Conservation (phyloP, 2,329 filamentous ascomycete genomes). For the Microsporum canis region DNA sequence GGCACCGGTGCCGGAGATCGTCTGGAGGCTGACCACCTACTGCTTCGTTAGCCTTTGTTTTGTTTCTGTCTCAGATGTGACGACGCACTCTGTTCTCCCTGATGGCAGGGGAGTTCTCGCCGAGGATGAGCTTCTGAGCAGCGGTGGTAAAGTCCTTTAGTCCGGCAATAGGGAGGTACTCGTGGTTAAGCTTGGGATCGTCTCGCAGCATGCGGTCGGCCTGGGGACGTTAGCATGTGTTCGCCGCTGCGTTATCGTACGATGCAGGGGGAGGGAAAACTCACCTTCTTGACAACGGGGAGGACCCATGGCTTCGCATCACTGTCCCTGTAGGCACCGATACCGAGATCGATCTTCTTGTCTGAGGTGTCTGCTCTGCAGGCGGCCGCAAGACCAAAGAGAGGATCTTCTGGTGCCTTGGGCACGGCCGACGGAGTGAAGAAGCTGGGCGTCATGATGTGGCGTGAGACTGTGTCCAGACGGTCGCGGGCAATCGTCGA, state of each 20-base stretch:
- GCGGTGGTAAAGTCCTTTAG: slow-evolving; percentile 75
- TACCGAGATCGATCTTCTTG: slow-evolving; percentile 86
- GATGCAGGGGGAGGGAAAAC: not conserved
- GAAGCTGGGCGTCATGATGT: slow-evolving; percentile 27
- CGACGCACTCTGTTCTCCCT: slow-evolving; percentile 62
- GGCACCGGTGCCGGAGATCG: slow-evolving; percentile 93
- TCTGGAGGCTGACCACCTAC: slow-evolving; percentile 66
- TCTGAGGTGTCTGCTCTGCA: slow-evolving; percentile 64
- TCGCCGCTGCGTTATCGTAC: not conserved
- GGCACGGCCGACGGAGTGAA: slow-evolving; percentile 70
- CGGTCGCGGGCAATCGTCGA: slow-evolving; percentile 11
- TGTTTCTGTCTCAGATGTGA: not conserved
- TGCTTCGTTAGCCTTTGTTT: not conserved
- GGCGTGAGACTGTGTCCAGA: slow-evolving; percentile 13
- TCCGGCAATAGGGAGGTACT: slow-evolving; percentile 94
- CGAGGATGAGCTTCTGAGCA: slow-evolving; percentile 81
- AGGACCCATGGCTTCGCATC: slow-evolving; percentile 95
- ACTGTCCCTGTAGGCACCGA: slow-evolving; percentile 91
- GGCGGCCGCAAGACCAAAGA: slow-evolving; percentile 85
- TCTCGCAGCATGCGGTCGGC: slow-evolving; percentile 80
- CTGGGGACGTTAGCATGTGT: slow-evolving; percentile 37
- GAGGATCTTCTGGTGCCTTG: slow-evolving; percentile 84
- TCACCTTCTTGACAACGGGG: slow-evolving; percentile 89
- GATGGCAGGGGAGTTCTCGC: slow-evolving; percentile 66
- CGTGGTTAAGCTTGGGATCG: slow-evolving; percentile 88